Conservation (phyloP, 1,139 yeast species). For the Tardiomyces digboiensis region DNA sequence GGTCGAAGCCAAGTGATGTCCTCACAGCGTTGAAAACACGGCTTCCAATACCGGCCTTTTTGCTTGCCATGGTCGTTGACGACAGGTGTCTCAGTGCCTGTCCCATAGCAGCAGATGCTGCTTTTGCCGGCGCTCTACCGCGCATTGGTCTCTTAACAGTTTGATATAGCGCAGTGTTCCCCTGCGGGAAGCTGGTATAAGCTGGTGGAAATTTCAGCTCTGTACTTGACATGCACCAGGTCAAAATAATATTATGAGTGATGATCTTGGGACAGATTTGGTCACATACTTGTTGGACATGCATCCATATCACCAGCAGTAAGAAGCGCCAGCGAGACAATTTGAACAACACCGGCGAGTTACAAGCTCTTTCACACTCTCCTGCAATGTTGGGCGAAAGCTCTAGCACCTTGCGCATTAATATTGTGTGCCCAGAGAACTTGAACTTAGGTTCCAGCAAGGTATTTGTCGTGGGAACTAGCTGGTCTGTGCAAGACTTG, state of each 20-base stretch:
- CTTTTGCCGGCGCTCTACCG: not conserved
- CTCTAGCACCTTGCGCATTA: no score
- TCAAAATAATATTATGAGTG: no score
- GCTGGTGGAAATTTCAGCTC: no score
- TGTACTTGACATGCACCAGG: no score
- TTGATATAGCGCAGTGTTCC: not conserved
- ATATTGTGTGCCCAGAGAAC: not conserved
- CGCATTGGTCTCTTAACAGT: not conserved
- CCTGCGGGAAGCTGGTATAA: not conserved
- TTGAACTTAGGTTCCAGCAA: not conserved
- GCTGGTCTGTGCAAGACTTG: not conserved
- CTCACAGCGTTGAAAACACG: slow-evolving; percentile 13
- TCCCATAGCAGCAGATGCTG: not conserved
- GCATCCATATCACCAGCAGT: no score
- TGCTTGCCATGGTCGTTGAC: not conserved
- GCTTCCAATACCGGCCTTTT: not conserved
- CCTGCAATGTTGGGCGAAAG: no score
- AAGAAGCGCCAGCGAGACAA: no score
- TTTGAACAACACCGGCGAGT: no score
- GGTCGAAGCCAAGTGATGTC: slow-evolving; percentile 51
- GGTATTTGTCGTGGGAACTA: not conserved
- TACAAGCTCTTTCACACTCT: no score
- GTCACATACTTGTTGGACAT: no score
- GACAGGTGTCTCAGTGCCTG: not conserved
- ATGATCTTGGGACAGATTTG: no score